Percentiles rank a stretch among this genome's conserved stretches.
Conservation (phyloP, 768 basidiomycete species). For the Phylloporus rhodoxanthus region DNA sequence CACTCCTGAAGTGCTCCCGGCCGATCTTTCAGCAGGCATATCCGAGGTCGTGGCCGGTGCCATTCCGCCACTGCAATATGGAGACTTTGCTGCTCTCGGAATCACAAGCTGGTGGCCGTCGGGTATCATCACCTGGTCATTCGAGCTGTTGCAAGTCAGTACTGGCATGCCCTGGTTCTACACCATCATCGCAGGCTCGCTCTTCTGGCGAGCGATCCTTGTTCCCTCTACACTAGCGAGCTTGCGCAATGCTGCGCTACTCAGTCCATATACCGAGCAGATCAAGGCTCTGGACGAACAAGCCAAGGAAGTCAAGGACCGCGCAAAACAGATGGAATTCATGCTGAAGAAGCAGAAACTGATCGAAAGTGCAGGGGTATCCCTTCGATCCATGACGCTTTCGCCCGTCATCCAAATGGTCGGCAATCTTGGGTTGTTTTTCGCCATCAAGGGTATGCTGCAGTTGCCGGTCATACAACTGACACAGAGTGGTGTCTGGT, state of each 20-base stretch:
- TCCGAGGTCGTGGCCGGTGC: constrained; percentile 21
- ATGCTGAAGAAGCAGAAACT: constrained; percentile 45
- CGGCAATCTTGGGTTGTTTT: constrained; percentile 77
- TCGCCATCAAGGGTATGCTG: constrained; percentile 69
- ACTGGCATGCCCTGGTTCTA: constrained; percentile 79
- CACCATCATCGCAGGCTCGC: constrained; percentile 64
- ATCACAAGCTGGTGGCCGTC: constrained; percentile 62
- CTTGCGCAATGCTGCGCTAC: constrained; percentile 48
- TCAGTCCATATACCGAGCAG: constrained; percentile 35
- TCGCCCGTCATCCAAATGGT: constrained; percentile 66
- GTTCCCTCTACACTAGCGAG: constrained; percentile 56
- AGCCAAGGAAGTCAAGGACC: constrained; percentile 33
- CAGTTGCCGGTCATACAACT: constrained; percentile 68
- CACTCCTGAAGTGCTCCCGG: constrained; percentile 3
- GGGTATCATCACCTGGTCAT: constrained; percentile 53
- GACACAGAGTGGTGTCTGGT: constrained; percentile 64
- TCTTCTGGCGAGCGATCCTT: constrained; percentile 55
- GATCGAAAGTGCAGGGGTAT: constrained; percentile 61
- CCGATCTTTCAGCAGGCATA: constrained; percentile 10
- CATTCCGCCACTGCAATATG: constrained; percentile 55
- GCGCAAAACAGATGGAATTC: constrained; percentile 37
- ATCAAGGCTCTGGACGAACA: constrained; percentile 49
- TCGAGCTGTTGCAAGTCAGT: constrained; percentile 64
- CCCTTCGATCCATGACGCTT: constrained; percentile 47
- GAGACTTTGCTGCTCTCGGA: constrained; percentile 67